A percentile compares a stretch with the other conserved stretches of the same genome.
These are phyloP conservation scores for Cordyceps javanica DNA, from an alignment of 2,329 filamentous ascomycete species.

Conservation along the genomic window DNA sequence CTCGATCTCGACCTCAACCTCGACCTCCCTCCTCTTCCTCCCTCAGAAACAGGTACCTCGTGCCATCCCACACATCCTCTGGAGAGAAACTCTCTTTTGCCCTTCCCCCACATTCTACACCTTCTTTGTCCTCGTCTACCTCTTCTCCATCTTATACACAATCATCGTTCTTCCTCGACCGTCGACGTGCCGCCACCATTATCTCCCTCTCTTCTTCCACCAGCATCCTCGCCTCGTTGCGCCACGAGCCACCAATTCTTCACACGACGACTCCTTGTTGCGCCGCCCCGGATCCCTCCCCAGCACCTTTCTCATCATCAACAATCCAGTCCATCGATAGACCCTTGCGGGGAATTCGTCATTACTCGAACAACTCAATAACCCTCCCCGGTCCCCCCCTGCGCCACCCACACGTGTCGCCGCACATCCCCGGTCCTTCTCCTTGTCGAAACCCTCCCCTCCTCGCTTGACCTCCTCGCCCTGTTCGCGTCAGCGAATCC, in stretches of 20 bases:
- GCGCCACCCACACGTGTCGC: not conserved
- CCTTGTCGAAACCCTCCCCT: no score
- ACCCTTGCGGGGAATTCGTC: not conserved
- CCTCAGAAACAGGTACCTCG: not conserved
- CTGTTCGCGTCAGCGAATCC: not conserved
- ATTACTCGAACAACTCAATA: not conserved
- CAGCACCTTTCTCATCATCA: not conserved
- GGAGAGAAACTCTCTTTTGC: not conserved
- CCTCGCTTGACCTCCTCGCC: not conserved
- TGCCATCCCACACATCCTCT: not conserved
- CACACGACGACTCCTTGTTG: not conserved
- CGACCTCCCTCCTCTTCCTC: no score
- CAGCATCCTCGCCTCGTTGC: not conserved
- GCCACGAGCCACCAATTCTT: not conserved
- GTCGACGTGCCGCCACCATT: not conserved
- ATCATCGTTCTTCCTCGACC: not conserved
- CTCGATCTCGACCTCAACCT: no score
- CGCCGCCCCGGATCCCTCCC: not conserved
- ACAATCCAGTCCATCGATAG: not conserved
- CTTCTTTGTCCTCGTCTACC: not conserved
- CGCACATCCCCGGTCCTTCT: not conserved
- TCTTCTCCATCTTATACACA: not conserved
- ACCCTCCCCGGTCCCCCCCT: not conserved
- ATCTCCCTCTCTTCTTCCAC: not conserved
- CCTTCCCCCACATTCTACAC: not conserved